Conservation (phyloP, 345 rosid genomes). For the Syzygium jambos region DNA sequence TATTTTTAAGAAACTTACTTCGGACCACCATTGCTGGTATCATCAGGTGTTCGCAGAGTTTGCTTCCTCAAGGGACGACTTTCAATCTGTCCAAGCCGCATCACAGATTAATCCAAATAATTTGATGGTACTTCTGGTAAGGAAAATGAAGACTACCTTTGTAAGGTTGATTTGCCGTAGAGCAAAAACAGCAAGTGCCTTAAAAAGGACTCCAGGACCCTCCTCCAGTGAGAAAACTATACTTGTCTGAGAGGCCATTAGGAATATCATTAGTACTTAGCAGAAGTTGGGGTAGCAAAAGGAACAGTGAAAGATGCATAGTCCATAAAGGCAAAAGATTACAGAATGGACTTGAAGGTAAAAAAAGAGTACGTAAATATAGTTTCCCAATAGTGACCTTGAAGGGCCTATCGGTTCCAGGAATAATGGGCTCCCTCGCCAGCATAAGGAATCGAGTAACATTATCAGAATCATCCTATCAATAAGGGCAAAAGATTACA, state of each 20-base stretch:
- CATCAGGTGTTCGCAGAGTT: slow-evolving; percentile 59
- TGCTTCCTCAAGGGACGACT: slow-evolving; percentile 83
- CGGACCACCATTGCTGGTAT: slow-evolving; percentile 25
- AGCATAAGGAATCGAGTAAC: slow-evolving; percentile 92
- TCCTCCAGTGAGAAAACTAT: slow-evolving; percentile 94
- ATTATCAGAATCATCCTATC: slow-evolving; percentile 79
- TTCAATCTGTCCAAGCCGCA: slow-evolving; percentile 56
- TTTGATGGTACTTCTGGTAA: background rate
- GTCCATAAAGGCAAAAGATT: background rate
- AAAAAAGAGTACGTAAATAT: background rate
- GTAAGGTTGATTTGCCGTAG: slow-evolving; percentile 82
- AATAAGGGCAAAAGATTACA: background rate
- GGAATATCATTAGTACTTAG: background rate
- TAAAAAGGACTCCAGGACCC: slow-evolving; percentile 96
- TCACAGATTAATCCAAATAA: background rate
- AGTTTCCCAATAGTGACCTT: slow-evolving; percentile 43
- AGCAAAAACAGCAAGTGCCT: slow-evolving; percentile 98
- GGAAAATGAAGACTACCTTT: slow-evolving; percentile 33
- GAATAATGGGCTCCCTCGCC: slow-evolving; percentile 97
- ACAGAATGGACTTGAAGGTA: background rate
- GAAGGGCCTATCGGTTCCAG: slow-evolving; percentile 73
- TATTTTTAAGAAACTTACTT: slow-evolving; percentile 25
- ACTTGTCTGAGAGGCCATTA: slow-evolving; percentile 56
- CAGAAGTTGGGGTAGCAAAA: background rate
- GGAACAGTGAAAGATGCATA: background rate